Percentiles rank a stretch among this genome's conserved stretches.
These are phyloP conservation scores for Wickerhamiella sergipiensis DNA, from an alignment of 805 yeast genomes.

Conservation along the genomic window DNA sequence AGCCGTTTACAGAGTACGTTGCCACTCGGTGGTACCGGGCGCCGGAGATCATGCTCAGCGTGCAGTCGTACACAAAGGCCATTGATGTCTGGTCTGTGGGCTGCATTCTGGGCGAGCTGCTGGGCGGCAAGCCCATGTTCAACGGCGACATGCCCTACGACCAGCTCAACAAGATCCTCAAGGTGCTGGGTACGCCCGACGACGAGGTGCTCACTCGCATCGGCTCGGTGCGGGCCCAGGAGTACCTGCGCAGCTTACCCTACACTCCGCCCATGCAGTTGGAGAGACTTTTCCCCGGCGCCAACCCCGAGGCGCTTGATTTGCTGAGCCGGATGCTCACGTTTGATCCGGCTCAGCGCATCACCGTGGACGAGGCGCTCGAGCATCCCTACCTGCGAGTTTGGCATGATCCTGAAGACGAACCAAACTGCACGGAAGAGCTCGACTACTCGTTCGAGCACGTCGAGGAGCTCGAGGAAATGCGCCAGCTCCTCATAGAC, in stretches of 20 bases:
- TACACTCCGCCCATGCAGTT: slow-evolving; percentile 50
- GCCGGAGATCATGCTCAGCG: slow-evolving; percentile 92
- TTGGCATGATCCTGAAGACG: slow-evolving; percentile 94
- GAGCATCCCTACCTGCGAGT: slow-evolving; percentile 71
- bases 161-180: slow-evolving; percentile 74
- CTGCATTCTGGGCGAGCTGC: slow-evolving; percentile 83
- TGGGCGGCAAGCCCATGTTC: slow-evolving; percentile 74
- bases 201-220: slow-evolving; percentile 53
- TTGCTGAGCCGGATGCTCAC: slow-evolving; percentile 54
- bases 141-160: slow-evolving; percentile 92
- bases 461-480: slow-evolving; percentile 57
- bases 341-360: slow-evolving; percentile 72
- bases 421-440: slow-evolving; percentile 75
- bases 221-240: slow-evolving; percentile 73
- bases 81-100: slow-evolving; percentile 97
- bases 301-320: slow-evolving; percentile 57
- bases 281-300: slow-evolving; percentile 33
- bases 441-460: slow-evolving; percentile 90
- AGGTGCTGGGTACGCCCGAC: slow-evolving; percentile 76
- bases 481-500: slow-evolving; percentile 63
- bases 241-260: slow-evolving; percentile 72
- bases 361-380: slow-evolving; percentile 73
- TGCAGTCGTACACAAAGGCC: slow-evolving; percentile 85
- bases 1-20: slow-evolving; percentile 87
- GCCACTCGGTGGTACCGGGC: slow-evolving; percentile 98